These are phyloP conservation scores for Moricandia arvensis DNA, from an alignment of 345 rosid species.

Conservation along the genomic window DNA sequence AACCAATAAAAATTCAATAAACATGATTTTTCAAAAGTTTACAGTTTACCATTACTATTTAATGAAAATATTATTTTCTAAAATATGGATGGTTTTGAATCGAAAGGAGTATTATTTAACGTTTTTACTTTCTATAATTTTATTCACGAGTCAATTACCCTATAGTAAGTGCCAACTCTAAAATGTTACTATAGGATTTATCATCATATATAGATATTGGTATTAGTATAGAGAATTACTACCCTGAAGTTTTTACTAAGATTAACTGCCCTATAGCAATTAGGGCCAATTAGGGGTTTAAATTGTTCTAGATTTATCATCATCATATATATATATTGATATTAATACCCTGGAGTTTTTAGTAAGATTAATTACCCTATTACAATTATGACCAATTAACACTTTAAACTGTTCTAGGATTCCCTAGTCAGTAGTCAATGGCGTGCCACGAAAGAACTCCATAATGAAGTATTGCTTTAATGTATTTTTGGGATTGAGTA, in stretches of 20 bases:
- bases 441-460: conserved; percentile 23
- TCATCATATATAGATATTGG: neutral
- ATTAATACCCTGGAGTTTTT: neutral
- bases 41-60: too few relatives aligned
- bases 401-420: conserved; percentile 9
- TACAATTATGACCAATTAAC: conserved; percentile 12
- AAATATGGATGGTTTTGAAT: too few relatives aligned
- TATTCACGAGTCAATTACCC: neutral
- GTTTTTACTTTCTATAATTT: too few relatives aligned
- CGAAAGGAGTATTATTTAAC: too few relatives aligned
- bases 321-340: neutral
- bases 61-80: too few relatives aligned
- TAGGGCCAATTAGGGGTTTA: neutral
- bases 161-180: neutral
- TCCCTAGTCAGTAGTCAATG: conserved; percentile 18
- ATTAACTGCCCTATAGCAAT: neutral
- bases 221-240: neutral
- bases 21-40: too few relatives aligned
- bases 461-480: neutral
- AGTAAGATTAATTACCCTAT: neutral
- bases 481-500: conserved; percentile 14
- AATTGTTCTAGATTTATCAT: neutral
- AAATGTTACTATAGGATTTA: neutral
- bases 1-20: too few relatives aligned
- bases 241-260: neutral